Base-by-base conservation (phyloP, 208 protist genomes). In the Wallacemonas sp. region DNA sequence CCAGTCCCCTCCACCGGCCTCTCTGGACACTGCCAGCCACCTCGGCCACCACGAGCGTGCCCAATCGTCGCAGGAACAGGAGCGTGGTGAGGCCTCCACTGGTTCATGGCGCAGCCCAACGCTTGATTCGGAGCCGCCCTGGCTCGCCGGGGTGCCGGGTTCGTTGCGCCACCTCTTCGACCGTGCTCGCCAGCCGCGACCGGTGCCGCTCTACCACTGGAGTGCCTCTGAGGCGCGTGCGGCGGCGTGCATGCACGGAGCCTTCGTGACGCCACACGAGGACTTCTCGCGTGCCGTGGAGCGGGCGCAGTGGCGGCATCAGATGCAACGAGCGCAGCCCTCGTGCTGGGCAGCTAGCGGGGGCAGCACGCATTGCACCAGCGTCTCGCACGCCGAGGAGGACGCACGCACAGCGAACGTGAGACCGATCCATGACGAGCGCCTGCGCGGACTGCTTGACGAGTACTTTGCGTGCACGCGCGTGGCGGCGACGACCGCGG, bases 151-250 rank as follows among this genome's bases (percentile, higher is more conserved):
- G 30, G 19, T 57, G 26, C 50, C 50, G 6, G 8, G 50, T 9
- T 26, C 50, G 10, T 13, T 37, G 13, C 50, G 1, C 15, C 29
- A 8, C n/a, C 17, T 57, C 32, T 39, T 57, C n/a, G n/a, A n/a
- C n/a, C n/a, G 13, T n/a, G 9, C 30, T n/a, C 13, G 38, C 26
- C 17, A 37, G 19, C 46, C 19, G 5, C 50, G 24, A 32, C 29
- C 50, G 9, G n/a, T 33, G 26, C 30, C 50, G 21, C 50, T 57
- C 12, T 57, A 57, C 36, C 50, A n/a, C 3, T 57, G 50, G 50
- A 27, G 30, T 8, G 3, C 3, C 4, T 26, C 26, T 3, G 50
- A 57, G 24, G 50, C 50, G 17, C 2, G 22, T 8, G 50, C 50
- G 29, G 24, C 50, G 26, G 50, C 50, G 29, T 57, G 36, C 1